Conservation (phyloP, 495 filamentous ascomycete species). For the Saxispiralis lemnorum region DNA sequence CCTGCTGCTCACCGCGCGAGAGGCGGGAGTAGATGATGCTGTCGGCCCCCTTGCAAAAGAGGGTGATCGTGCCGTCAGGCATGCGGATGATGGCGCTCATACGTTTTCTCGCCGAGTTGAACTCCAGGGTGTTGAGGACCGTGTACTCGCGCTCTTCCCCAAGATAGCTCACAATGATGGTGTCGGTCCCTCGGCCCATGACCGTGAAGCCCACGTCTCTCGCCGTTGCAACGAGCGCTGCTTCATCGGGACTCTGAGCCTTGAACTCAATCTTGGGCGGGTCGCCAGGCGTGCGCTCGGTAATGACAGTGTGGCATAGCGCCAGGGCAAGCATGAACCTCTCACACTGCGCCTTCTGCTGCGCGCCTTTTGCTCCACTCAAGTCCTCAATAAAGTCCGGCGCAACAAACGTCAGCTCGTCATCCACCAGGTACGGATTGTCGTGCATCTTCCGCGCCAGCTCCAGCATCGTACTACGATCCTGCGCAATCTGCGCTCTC, state of each 20-base stretch:
- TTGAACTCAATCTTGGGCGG: constrained; percentile 86
- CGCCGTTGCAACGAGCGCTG: constrained; percentile 75
- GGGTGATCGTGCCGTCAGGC: constrained; percentile 78
- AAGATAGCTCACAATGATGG: constrained; percentile 69
- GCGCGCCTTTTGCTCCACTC: constrained; percentile 52
- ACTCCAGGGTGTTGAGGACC: constrained; percentile 89
- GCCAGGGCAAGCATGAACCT: constrained; percentile 92
- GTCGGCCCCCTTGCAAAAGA: constrained; percentile 97
- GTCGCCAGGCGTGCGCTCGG: constrained; percentile 73
- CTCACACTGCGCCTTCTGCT: constrained; percentile 58
- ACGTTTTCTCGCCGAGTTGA: constrained; percentile 89
- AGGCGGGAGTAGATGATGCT: constrained; percentile 93
- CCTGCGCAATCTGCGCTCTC: constrained; percentile 60
- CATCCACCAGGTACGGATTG: constrained; percentile 81
- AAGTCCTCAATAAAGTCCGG: constrained; percentile 76
- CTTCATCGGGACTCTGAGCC: constrained; percentile 94
- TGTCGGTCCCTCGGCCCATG: constrained; percentile 57
- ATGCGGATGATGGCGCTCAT: constrained; percentile 97
- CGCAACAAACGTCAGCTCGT: constrained; percentile 80
- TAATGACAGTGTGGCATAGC: constrained; percentile 89
- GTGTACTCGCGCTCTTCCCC: constrained; percentile 69
- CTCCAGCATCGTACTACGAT: constrained; percentile 52
- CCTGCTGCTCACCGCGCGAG: constrained; percentile 64
- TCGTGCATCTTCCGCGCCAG: constrained; percentile 58
- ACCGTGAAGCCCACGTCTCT: constrained; percentile 95